Conservation (phyloP, 2,329 filamentous ascomycete species). For the Ophiostoma montium region DNA sequence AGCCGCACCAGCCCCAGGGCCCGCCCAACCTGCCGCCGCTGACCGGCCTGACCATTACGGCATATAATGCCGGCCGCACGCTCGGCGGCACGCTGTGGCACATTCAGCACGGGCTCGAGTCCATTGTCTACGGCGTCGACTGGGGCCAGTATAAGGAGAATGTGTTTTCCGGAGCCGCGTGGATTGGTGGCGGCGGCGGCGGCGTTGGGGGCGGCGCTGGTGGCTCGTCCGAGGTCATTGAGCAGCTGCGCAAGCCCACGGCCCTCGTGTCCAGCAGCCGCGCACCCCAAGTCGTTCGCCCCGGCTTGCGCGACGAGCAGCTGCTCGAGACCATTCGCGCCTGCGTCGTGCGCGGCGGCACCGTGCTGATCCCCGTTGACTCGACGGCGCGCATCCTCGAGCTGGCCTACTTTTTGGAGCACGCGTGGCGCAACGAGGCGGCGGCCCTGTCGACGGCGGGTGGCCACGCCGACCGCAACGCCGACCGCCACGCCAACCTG, state of each 20-base stretch:
- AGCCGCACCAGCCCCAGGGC: conserved; percentile 78
- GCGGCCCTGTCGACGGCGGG: too few relatives aligned
- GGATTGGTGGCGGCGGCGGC: conserved; percentile 58
- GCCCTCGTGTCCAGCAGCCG: conserved; percentile 85
- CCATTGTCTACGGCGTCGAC: conserved; percentile 92
- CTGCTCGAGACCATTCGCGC: conserved; percentile 69
- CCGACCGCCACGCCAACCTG: conserved; percentile 31
- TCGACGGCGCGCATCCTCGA: conserved; percentile 91
- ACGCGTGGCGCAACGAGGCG: conserved; percentile 66
- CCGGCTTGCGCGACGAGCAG: conserved; percentile 74
- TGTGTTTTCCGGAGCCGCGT: conserved; percentile 83
- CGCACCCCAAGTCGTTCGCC: conserved; percentile 52
- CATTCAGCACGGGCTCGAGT: conserved; percentile 91
- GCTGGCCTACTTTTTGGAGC: conserved; percentile 80
- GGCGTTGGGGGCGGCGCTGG: conserved; percentile 57
- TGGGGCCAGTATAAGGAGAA: conserved; percentile 98
- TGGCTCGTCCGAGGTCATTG: conserved; percentile 79
- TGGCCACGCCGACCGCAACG: conserved; percentile 23
- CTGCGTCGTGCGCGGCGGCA: conserved; percentile 70
- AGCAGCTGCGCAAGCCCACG: conserved; percentile 84
- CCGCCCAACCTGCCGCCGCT: conserved; percentile 81
- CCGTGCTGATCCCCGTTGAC: conserved; percentile 84
- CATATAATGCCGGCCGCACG: conserved; percentile 92
- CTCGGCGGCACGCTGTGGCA: conserved; percentile 98
- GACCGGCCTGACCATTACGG: conserved; percentile 85